Evolutionary conservation across 75 land plant species (phyloP).

Genomic region (Chamaecyparis obtusa): DNA sequence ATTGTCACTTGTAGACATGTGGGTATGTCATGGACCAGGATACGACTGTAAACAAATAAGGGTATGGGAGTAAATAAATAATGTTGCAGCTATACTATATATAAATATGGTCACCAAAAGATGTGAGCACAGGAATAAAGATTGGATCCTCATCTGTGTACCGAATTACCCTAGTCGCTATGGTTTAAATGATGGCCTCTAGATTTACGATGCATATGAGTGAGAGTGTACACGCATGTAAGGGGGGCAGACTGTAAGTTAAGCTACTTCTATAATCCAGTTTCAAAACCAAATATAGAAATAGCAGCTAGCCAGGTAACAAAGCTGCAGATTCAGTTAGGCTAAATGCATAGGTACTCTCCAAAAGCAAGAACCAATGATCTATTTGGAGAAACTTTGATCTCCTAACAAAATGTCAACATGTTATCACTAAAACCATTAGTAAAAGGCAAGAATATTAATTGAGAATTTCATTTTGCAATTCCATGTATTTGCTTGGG

Average conservation of each 20-base stretch:
- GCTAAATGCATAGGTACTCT: not conserved
- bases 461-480: not conserved
- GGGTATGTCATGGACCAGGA: too few relatives aligned
- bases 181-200: not conserved
- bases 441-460: not conserved
- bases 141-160: not conserved
- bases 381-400: not conserved
- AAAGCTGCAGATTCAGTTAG: not conserved
- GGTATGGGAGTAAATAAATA: not conserved
- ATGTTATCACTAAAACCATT: not conserved
- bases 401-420: not conserved
- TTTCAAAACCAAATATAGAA: not conserved
- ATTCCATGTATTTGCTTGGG: not conserved
- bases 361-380: not conserved
- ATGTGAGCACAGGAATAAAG: not conserved
- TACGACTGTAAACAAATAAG: too few relatives aligned
- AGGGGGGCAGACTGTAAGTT: not conserved
- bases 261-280: not conserved
- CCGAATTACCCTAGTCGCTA: not conserved
- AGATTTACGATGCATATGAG: not conserved
- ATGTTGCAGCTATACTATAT: not conserved
- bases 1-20: not conserved
- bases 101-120: not conserved
- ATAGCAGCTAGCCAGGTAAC: not conserved
- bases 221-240: not conserved